phyloP scores from a whole-genome alignment of 768 basidiomycete genomes.

The Boletus tomentosulus region DNA sequence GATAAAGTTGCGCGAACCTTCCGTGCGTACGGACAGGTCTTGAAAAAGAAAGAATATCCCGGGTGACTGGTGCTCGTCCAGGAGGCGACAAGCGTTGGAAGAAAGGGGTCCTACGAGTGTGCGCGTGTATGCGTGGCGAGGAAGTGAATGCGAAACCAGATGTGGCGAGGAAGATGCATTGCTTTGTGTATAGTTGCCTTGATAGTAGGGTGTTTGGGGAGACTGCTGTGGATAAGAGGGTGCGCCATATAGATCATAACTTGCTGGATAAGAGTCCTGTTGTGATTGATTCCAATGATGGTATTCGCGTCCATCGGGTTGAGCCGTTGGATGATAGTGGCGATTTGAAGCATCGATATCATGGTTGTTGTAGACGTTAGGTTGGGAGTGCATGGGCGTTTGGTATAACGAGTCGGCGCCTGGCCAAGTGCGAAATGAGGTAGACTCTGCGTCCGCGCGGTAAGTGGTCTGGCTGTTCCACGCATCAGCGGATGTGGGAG shows the following conservation, averaged over 20 bases:
- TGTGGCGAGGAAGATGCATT: slow-evolving; percentile 29
- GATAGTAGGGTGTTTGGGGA: slow-evolving; percentile 30
- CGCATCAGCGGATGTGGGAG: slow-evolving; percentile 12
- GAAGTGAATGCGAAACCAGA: slow-evolving; percentile 39
- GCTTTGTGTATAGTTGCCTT: slow-evolving; percentile 22
- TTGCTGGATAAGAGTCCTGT: slow-evolving; percentile 23
- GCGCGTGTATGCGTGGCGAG: slow-evolving; percentile 74
- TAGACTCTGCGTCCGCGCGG: slow-evolving; percentile 26
- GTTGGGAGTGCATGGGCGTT: slow-evolving; percentile 24
- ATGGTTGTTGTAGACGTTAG: slow-evolving; percentile 19
- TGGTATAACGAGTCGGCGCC: slow-evolving; percentile 37
- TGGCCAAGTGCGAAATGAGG: slow-evolving; percentile 52
- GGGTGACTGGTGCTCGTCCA: slow-evolving; percentile 78
- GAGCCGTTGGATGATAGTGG: slow-evolving; percentile 27
- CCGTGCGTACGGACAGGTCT: slow-evolving; percentile 89
- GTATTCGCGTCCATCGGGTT: slow-evolving; percentile 37
- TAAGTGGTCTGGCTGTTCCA: slow-evolving; percentile 25
- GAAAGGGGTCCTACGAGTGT: slow-evolving; percentile 89
- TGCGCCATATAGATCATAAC: slow-evolving; percentile 26
- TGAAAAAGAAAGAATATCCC: slow-evolving; percentile 96
- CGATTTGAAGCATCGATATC: no score
- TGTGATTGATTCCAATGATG: slow-evolving; percentile 29
- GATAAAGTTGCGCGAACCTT: slow-evolving; percentile 53
- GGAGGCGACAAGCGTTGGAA: slow-evolving; percentile 78
- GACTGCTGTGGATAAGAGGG: slow-evolving; percentile 27